Evolutionary conservation across 176 grass and related monocot species (phyloP), one percentile per base, ranked within the genome.

Genomic region (Phyllostachys edulis): DNA sequence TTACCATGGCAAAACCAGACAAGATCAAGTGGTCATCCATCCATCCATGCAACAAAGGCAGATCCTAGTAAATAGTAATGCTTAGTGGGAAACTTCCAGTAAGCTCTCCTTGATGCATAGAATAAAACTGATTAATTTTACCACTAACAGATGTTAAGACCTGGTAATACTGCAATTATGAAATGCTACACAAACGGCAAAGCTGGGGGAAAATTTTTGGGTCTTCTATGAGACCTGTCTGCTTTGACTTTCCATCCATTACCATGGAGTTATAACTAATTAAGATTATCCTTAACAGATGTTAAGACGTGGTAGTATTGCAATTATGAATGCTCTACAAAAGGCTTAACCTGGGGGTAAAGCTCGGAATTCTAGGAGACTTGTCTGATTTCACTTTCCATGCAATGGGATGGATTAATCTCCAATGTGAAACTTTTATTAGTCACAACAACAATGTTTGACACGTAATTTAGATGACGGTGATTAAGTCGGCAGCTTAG

Each of bases 41-140:
- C 47, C 88, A 79, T 73, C 41, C 67, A 71, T 90, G 88, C 80
- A 87, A 83, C 84, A 74, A 87, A 83, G 69, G 44, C 49, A 82
- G 52, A 55, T 80, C 89, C 34, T 67, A 73, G 41, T 68, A 61
- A 24, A 23, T 67, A 73, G 41, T 68, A 61, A 24, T 44, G 69
- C 52, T 84, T 75, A 63, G 62, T 44, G 24, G 69, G 89, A 90
- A 90, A 72, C 75, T 87, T 84, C 89, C 75, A 64, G 85, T 85
- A 90, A 90, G 89, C 75, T 84, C 85, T 80, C 80, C 69, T 83
- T 75, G 69, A 80, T 87, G 80, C 69, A 87, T 63, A 75, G 68
- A 50, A 7, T 63, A 84, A 24, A 39, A 69, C 21, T 73, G 49
- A 69, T 80, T 69, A 87, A 76, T 10, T 32, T 75, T 82, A 75